Conservation (phyloP, 2,329 filamentous ascomycete species). For the Rhynchosporium secalis region DNA sequence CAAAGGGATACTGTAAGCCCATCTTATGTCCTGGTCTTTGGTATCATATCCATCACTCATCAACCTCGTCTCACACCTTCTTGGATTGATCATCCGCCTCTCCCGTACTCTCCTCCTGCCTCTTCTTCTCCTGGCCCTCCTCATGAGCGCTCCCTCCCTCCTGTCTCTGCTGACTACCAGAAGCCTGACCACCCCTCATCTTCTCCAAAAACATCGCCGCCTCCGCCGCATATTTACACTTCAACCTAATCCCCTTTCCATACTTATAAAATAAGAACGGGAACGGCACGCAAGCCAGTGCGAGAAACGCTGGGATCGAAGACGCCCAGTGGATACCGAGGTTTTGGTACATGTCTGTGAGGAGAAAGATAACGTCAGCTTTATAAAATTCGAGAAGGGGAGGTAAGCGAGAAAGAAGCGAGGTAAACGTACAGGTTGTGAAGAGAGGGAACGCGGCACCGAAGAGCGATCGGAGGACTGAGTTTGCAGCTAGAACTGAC, state of each 20-base stretch:
- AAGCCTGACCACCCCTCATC: conserved; percentile 11
- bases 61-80: no score
- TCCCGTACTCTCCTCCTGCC: neutral
- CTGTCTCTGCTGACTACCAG: neutral
- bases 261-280: conserved; percentile 77
- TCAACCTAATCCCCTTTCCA: conserved; percentile 60
- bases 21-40: no score
- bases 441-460: conserved; percentile 74
- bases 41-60: no score
- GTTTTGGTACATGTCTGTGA: conserved; percentile 42
- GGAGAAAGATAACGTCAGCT: neutral
- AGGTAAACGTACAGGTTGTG: conserved; percentile 46
- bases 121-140: conserved; percentile 5
- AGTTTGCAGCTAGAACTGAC: conserved; percentile 71
- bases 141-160: conserved; percentile 4
- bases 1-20: no score
- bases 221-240: conserved; percentile 69
- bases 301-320: conserved; percentile 71
- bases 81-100: no score
- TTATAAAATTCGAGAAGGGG: neutral
- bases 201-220: conserved; percentile 46
- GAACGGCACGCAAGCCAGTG: conserved; percentile 69
- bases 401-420: conserved; percentile 7
- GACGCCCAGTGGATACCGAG: conserved; percentile 70
- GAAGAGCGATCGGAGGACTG: conserved; percentile 70